Evolutionary conservation across 805 yeast genomes (phyloP), one percentile per base, ranked within the genome.

Genomic region (Candida multigemmis): DNA sequence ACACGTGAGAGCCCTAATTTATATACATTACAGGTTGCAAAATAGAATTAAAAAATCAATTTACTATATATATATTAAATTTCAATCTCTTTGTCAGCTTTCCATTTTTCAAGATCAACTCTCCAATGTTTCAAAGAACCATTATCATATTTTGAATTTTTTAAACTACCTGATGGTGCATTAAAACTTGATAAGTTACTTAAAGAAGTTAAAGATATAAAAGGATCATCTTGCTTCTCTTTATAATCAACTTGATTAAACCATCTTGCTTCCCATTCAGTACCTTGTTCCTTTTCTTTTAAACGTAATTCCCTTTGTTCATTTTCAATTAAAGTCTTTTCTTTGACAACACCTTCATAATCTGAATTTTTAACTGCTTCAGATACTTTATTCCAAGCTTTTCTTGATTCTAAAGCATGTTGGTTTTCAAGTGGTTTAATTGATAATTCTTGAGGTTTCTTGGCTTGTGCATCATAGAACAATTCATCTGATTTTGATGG

Each of bases 321-420:
- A 44, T 82, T 79, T 60, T 89, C 98, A 39, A 91, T 68, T 46
- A 62, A 57, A 10, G 86, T 62, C 62, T 89, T 89, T 44, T 80
- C 82, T 37, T 63, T 59, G 46, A 77, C 77, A 40, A 89, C 86
- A 37, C 68, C 54, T 41, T 81, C 83, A 56, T 71, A 84, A 50
- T 86, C 79, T 23, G 89, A 82, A 13, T 58, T 53, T 32, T 67
- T 72, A 42, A 86, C 80, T 10, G 97, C 97, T 7, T 68, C 83
- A 0, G 96, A 94, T 14, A 91, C 97, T 38, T 76, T 71, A 27
- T 50, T 43, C 98, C 98, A 89, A 9, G 96, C 96, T 42, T 64
- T 73, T 59, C 96, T 78, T 32, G 84, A 68, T 58, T 89, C 98
- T 41, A 87, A 65, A 19, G 60, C 71, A 52, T 79, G 68, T 60